Conservation (phyloP, 441 rosid genomes). For the Kokia cookei region DNA sequence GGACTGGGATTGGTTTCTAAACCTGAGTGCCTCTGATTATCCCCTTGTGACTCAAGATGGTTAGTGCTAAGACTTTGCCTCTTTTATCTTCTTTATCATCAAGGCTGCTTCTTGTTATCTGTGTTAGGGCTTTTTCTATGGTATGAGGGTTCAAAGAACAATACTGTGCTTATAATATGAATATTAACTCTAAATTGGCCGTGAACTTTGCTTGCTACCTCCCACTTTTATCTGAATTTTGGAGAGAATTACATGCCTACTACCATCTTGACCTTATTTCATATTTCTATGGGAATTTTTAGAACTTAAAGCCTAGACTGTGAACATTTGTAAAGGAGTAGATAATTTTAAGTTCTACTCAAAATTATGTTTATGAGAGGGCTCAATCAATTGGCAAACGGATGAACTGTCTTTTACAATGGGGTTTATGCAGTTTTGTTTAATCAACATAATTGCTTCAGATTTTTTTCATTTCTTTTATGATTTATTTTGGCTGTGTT, state of each 20-base stretch:
- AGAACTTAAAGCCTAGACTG: not conserved
- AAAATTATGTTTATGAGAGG: not conserved
- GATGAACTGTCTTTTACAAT: not conserved
- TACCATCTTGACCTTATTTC: not conserved
- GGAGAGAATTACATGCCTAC: not conserved
- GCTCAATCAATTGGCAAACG: not conserved
- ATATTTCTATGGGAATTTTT: not conserved
- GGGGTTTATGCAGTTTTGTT: not conserved
- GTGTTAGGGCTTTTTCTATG: not conserved
- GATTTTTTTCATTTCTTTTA: not conserved
- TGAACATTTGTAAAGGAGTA: not conserved
- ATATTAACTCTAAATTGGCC: not conserved
- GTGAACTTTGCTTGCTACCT: not conserved
- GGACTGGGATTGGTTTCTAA: slow-evolving; percentile 96
- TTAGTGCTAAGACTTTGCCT: slow-evolving; percentile 29
- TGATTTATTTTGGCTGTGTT: not conserved
- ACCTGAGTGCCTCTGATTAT: slow-evolving; percentile 95
- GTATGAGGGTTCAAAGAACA: not conserved
- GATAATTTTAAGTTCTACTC: not conserved
- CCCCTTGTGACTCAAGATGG: slow-evolving; percentile 97
- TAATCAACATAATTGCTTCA: not conserved
- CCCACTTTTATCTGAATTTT: not conserved
- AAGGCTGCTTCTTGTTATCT: not conserved
- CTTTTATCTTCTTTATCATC: not conserved
- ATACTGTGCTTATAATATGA: not conserved